These are phyloP conservation scores for Sporothrix globosa DNA, from an alignment of 2,329 filamentous ascomycete species.

Conservation along the genomic window DNA sequence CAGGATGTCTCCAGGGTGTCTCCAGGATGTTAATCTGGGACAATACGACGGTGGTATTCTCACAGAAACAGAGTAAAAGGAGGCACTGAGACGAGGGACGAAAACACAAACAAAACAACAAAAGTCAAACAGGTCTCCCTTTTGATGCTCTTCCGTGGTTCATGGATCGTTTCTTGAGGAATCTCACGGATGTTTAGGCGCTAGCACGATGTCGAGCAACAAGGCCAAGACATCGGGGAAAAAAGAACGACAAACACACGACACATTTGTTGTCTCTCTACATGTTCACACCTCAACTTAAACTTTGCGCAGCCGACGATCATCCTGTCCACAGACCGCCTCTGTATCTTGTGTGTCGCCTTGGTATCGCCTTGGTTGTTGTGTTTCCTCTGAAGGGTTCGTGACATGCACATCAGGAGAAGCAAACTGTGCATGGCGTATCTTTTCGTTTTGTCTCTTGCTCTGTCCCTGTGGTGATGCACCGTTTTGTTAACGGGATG, in stretches of 20 bases:
- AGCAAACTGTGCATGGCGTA: background rate
- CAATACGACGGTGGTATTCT: constrained; percentile 24
- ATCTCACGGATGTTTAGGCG: background rate
- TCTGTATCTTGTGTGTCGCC: constrained; percentile 5
- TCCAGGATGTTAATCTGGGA: constrained; percentile 2
- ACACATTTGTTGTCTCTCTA: background rate
- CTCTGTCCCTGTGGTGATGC: background rate
- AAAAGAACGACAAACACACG: background rate
- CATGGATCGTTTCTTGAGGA: constrained; percentile 8
- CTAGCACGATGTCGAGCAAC: background rate
- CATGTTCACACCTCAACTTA: background rate
- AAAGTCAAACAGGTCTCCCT: background rate
- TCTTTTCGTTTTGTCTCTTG: background rate
- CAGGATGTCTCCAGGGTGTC: background rate
- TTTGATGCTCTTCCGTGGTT: constrained; percentile 19
- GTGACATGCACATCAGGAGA: constrained; percentile 18
- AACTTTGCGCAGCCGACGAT: constrained; percentile 6
- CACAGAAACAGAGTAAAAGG: background rate
- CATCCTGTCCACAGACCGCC: constrained; percentile 2
- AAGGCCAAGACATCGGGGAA: background rate
- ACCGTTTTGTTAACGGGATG: background rate
- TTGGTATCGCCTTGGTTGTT: background rate
- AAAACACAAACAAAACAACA: constrained; percentile 22
- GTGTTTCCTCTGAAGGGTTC: background rate
- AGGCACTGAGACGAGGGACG: background rate